Evolutionary conservation across 345 rosid genomes (phyloP).

Genomic region (Arabidopsis arenosa): DNA sequence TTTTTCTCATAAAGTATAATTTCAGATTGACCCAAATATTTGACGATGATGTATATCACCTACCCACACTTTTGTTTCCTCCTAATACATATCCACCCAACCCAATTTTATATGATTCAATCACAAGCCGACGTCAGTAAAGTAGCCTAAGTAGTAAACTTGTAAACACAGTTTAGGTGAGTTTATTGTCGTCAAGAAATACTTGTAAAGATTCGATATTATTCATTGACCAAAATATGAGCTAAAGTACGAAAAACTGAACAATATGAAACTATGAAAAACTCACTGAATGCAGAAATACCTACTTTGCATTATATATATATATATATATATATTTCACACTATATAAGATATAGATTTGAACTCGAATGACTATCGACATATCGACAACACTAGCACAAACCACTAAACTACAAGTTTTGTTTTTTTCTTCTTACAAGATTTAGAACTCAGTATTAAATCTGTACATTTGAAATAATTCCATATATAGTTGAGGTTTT

Average conservation of each 20-base stretch:
- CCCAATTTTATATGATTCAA: constrained; percentile 8
- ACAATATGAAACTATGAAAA: not conserved
- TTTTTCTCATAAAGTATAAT: constrained; percentile 35
- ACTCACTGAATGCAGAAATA: not conserved
- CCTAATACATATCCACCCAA: constrained; percentile 33
- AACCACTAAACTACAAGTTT: not conserved
- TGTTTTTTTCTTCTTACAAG: not conserved
- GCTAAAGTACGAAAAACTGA: not conserved
- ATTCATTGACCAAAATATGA: constrained; percentile 5
- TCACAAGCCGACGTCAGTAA: constrained; percentile 27
- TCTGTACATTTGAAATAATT: no score
- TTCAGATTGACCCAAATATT: constrained; percentile 37
- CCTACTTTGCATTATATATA: not conserved
- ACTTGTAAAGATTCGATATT: not conserved
- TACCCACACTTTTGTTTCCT: constrained; percentile 37
- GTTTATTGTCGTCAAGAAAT: constrained; percentile 25
- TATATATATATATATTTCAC: not conserved
- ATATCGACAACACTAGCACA: not conserved
- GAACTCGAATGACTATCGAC: not conserved
- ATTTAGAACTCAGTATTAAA: no score
- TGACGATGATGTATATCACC: constrained; percentile 37
- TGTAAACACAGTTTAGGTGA: constrained; percentile 20
- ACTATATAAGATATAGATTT: not conserved
- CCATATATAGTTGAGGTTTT: no score
- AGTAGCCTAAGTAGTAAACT: constrained; percentile 13